These are phyloP conservation scores for Lactifluus pinguis DNA, from an alignment of 768 basidiomycete species.

Conservation along the genomic window DNA sequence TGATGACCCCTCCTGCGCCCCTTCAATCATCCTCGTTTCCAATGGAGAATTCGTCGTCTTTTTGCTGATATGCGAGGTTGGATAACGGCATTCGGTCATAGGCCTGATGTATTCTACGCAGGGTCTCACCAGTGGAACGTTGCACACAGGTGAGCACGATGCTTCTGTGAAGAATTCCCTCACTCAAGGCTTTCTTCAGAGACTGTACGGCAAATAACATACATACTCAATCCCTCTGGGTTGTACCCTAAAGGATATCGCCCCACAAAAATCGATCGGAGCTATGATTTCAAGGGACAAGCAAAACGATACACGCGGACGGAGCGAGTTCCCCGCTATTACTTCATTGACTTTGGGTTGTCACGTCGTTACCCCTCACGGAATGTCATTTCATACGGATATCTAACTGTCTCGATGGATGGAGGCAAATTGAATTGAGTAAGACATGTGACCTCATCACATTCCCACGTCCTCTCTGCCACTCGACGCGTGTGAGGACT, in stretches of 20 bases:
- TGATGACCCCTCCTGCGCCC: constrained; percentile 15
- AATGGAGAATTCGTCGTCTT: constrained; percentile 16
- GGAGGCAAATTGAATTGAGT: too few species aligned
- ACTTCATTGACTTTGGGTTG: constrained; percentile 26
- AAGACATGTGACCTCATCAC: too few species aligned
- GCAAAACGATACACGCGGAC: constrained; percentile 21
- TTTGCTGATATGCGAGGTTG: constrained; percentile 4
- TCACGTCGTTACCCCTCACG: constrained; percentile 17
- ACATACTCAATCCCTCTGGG: constrained; percentile 7
- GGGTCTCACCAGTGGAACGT: constrained; percentile 4
- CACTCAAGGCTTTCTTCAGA: not conserved
- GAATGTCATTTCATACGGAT: constrained; percentile 21
- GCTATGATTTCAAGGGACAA: not conserved
- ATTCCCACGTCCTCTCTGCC: too few species aligned
- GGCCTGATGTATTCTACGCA: not conserved
- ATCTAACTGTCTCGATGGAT: too few species aligned
- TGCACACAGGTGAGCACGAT: constrained; percentile 3
- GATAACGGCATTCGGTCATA: not conserved
- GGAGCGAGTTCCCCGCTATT: constrained; percentile 21
- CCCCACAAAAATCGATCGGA: not conserved
- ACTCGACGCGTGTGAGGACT: too few species aligned
- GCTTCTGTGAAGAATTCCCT: not conserved
- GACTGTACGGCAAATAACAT: constrained; percentile 12
- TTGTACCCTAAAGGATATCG: constrained; percentile 10
- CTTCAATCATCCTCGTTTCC: constrained; percentile 12